These are phyloP conservation scores for Phialemonium atrogriseum DNA, from an alignment of 2,329 filamentous ascomycete species.

Conservation along the genomic window DNA sequence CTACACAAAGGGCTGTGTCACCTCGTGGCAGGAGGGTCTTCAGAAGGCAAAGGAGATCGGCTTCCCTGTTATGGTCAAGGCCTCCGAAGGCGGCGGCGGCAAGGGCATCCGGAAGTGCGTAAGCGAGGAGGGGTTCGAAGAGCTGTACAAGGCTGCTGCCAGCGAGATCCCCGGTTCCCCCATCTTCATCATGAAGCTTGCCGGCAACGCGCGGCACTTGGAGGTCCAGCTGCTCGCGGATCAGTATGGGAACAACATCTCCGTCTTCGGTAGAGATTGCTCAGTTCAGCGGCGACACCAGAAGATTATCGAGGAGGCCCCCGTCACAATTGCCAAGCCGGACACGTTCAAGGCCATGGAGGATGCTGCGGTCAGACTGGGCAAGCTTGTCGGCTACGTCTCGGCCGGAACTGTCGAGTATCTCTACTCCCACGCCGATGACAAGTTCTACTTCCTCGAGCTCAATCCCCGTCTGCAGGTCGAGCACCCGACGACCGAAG, in stretches of 20 bases:
- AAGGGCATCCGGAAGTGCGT: constrained; percentile 98
- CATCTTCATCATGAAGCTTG: constrained; percentile 99
- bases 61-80: constrained; percentile 99
- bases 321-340: constrained; percentile 88
- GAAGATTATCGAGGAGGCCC: constrained; percentile 99
- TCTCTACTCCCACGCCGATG: constrained; percentile 92
- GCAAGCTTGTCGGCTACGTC: constrained; percentile 92
- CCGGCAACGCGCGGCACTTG: constrained; percentile 90
- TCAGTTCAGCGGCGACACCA: constrained; percentile 97
- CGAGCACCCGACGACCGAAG: constrained; percentile 98
- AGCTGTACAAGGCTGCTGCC: constrained; percentile 88
- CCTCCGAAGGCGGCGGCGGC: constrained; percentile 97
- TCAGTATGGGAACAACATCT: constrained; percentile 99
- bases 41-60: constrained; percentile 81
- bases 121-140: constrained; percentile 73
- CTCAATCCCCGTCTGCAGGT: constrained; percentile 98
- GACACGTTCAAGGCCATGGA: constrained; percentile 95
- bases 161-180: constrained; percentile 97
- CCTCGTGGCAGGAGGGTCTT: constrained; percentile 83
- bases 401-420: constrained; percentile 99
- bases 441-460: constrained; percentile 99
- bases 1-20: constrained; percentile 87
- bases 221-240: constrained; percentile 96
- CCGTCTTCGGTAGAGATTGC: constrained; percentile 95
- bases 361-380: constrained; percentile 87